Conservation (phyloP, 257 asterid species). For the Schizonepeta tenuifolia region DNA sequence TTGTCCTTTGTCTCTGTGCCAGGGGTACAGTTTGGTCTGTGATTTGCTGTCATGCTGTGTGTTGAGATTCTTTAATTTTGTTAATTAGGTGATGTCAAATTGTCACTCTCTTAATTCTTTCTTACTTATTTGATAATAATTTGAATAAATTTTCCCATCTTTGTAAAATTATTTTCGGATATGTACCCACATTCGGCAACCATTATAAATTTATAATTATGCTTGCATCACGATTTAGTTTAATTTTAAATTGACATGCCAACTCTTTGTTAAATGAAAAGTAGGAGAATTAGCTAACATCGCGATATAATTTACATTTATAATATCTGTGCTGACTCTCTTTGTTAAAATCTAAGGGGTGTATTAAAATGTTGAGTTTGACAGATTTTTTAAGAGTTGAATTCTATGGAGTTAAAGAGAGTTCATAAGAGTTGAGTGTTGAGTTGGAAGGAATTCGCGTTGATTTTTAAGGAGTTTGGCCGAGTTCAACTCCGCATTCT, state of each 20-base stretch:
- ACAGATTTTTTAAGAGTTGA: no score
- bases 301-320: neutral
- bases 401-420: no score
- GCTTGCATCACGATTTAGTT: no score
- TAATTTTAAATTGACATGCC: neutral
- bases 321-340: neutral
- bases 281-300: neutral
- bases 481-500: no score
- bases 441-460: no score
- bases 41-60: slow-evolving; percentile 37
- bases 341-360: no score
- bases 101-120: slow-evolving; percentile 8
- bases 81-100: slow-evolving; percentile 9
- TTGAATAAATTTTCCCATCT: neutral
- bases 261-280: neutral
- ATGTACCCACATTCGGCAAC: neutral
- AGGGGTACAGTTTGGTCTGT: slow-evolving; percentile 22
- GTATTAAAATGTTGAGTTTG: no score
- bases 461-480: no score
- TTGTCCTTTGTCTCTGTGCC: slow-evolving; percentile 33
- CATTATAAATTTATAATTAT: no score
- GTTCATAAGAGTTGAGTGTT: no score
- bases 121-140: neutral
- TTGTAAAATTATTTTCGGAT: neutral
- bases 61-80: slow-evolving; percentile 25